phyloP scores from a whole-genome alignment of 2,329 filamentous ascomycete species.

The Tolypocladium tundrense region DNA sequence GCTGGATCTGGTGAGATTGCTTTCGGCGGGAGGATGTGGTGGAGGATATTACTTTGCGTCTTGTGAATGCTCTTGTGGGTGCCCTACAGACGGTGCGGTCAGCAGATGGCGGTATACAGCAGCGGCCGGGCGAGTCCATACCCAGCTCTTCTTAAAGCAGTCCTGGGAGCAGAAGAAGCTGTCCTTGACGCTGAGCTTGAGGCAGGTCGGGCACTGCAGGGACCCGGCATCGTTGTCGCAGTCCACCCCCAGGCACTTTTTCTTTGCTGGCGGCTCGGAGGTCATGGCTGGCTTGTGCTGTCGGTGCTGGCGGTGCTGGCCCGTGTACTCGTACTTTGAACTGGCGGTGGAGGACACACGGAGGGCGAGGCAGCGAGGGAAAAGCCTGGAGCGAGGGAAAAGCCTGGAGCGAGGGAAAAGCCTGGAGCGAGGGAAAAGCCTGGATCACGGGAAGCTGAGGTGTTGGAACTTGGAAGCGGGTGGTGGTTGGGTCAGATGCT shows the following conservation, averaged over 20 bases:
- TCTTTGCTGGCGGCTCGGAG: constrained; percentile 42
- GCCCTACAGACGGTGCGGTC: constrained; percentile 37
- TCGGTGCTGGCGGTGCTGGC: not conserved
- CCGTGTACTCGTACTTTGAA: not conserved
- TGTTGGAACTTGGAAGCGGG: not conserved
- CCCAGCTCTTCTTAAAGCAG: constrained; percentile 98
- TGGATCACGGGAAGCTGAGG: not conserved
- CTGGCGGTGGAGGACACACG: not conserved
- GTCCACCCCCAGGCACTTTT: constrained; percentile 70
- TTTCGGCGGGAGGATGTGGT: constrained; percentile 65
- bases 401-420: not conserved
- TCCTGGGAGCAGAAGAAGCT: constrained; percentile 98
- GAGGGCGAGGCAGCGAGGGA: not conserved
- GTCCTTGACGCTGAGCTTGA: constrained; percentile 77
- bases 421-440: not conserved
- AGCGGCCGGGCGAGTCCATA: constrained; percentile 32
- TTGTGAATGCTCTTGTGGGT: constrained; percentile 68
- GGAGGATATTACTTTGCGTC: constrained; percentile 64
- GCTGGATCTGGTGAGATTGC: constrained; percentile 85
- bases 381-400: not conserved
- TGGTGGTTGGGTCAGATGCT: not conserved
- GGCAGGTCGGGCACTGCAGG: constrained; percentile 88
- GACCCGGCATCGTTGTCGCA: constrained; percentile 79
- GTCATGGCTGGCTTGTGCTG: constrained; percentile 26
- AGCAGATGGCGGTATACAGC: constrained; percentile 1